These are phyloP conservation scores for Sugiyamaella valdiviana DNA, from an alignment of 805 yeast genomes.

Conservation along the genomic window DNA sequence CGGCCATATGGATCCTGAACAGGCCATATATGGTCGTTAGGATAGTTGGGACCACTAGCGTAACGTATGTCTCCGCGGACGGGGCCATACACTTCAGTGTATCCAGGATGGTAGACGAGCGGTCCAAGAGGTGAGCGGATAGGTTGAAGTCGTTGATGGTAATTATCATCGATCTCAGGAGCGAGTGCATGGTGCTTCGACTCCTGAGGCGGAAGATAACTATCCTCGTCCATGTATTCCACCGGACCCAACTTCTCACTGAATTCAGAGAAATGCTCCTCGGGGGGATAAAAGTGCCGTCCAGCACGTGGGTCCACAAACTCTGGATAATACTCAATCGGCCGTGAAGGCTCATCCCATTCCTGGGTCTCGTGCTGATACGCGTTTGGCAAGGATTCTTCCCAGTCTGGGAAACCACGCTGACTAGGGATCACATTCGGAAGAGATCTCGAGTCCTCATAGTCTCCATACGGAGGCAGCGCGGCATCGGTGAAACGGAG, in stretches of 20 bases:
- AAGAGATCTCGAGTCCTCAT: neutral
- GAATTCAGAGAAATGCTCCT: neutral
- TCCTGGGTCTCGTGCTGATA: neutral
- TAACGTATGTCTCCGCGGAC: neutral
- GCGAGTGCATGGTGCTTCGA: too few species aligned
- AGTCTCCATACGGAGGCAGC: neutral
- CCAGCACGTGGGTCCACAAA: neutral
- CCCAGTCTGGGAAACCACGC: too few species aligned
- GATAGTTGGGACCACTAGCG: neutral
- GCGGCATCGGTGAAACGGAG: neutral
- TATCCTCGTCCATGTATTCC: neutral
- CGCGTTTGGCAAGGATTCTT: too few species aligned
- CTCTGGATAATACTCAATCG: neutral
- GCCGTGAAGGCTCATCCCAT: neutral
- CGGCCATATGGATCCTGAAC: neutral
- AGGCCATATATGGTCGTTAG: neutral
- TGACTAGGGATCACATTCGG: too few species aligned
- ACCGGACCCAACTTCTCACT: neutral
- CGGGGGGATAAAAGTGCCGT: neutral
- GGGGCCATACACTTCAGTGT: neutral
- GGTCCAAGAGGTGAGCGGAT: neutral
- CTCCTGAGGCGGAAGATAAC: too few species aligned
- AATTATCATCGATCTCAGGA: too few species aligned
- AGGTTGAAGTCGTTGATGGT: too few species aligned
- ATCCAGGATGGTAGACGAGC: neutral